A percentile compares a stretch with the other conserved stretches of the same genome.
phyloP scores from a whole-genome alignment of 352 stramenopile genomes.

The Phytophthora sojae region DNA sequence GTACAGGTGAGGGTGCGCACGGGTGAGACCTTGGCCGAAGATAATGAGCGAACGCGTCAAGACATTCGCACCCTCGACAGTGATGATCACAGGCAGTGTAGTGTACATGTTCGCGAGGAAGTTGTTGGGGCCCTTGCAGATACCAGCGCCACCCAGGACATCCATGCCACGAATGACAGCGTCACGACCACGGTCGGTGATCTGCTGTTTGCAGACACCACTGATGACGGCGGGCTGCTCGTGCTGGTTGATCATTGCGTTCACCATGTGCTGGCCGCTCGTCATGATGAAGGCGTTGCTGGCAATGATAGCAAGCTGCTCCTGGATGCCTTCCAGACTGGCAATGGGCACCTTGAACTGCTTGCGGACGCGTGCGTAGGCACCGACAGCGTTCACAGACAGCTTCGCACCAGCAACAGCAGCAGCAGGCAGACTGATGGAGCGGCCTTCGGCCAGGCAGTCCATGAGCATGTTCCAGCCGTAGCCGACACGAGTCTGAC shows the following conservation, averaged over 20 bases:
- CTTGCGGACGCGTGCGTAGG: conserved; percentile 96
- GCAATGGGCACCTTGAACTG: conserved; percentile 99
- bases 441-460: conserved; percentile 97
- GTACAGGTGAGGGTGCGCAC: conserved; percentile 97
- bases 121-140: conserved; percentile 98
- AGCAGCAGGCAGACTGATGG: conserved; percentile 96
- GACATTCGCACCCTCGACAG: conserved; percentile 98
- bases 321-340: conserved; percentile 98
- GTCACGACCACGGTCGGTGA: conserved; percentile 95
- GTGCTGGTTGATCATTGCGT: conserved; percentile 99
- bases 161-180: conserved; percentile 98
- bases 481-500: conserved; percentile 96
- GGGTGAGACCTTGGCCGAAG: conserved; percentile 98
- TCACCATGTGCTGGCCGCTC: conserved; percentile 97
- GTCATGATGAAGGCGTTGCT: conserved; percentile 96
- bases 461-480: conserved; percentile 99
- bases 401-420: conserved; percentile 93
- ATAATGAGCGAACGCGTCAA: conserved; percentile 98
- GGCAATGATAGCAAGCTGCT: conserved; percentile 94
- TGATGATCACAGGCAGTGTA: conserved; percentile 97
- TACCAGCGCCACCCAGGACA: conserved; percentile 96
- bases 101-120: conserved; percentile 97
- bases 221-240: conserved; percentile 98
- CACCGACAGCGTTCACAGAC: conserved; percentile 94
- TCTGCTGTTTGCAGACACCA: conserved; percentile 99